Base-by-base conservation (phyloP, 768 basidiomycete genomes). In the Leucosporidium scottii region DNA sequence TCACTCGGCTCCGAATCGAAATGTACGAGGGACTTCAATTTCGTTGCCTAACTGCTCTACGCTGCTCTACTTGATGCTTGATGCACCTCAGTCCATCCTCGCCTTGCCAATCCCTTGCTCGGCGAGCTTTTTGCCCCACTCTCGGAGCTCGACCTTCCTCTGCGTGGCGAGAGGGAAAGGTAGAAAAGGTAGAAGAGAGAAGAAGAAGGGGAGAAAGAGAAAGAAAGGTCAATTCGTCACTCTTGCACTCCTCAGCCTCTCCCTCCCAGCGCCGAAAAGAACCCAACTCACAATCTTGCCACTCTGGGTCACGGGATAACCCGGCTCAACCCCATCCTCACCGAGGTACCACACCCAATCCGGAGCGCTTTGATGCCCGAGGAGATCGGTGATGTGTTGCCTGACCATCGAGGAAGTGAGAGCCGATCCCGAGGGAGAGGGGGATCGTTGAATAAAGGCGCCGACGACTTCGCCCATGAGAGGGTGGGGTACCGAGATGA, bases 261-360 rank as follows among this genome's bases (percentile, higher is more conserved):
- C 34, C 5, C 34, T 10, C 5, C 34, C 34, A 34, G 5, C 34
- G n/a, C n/a, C n/a, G n/a, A n/a, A n/a, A n/a, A n/a, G 34, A 34
- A 58, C 36, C 1, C 13, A 6, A 44, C 57, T 36, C 57, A 59
- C 57, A 59, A 92, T 85, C 77, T 92, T 92, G 50, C 90, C 90
- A 70, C 89, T 91, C 20, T 87, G 89, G 15, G 90, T 92, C 80
- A 89, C 90, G 1, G 90, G 90, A 12, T 91, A 76, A 69, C 89
- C 86, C 13, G 75, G 77, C 12, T 81, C 79, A 3, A 77, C 78
- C 1, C 83, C 84, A 55, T 86, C 87, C 73, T 89, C 87, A 20
- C 85, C 86, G 1, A 88, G 70, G 69, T 90, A 90, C 87, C 89
- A 92, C 4, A 91, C 85, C 88, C 89, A 91, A 13, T 82, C 80